These are phyloP conservation scores for Candida lessepsii DNA, from an alignment of 805 yeast genomes.

Conservation along the genomic window DNA sequence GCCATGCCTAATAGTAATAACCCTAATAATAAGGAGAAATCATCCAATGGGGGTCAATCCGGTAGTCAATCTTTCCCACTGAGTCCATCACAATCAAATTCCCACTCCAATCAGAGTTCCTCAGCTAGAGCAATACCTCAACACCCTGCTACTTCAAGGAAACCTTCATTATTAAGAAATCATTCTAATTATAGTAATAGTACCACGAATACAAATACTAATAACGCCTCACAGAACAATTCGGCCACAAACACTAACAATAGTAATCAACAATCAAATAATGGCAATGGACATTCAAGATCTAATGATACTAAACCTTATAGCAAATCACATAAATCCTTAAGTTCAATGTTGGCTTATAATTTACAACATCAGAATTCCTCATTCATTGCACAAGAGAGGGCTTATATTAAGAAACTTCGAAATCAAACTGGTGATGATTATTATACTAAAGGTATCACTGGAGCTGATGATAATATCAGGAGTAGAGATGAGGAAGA, in stretches of 20 bases:
- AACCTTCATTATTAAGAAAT: conserved; percentile 17
- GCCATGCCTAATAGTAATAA: conserved; percentile 10
- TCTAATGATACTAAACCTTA: conserved; percentile 10
- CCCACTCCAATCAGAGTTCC: neutral
- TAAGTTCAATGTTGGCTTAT: conserved; percentile 17
- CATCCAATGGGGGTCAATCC: conserved; percentile 8
- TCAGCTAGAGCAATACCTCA: conserved; percentile 9
- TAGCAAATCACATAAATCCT: conserved; percentile 11
- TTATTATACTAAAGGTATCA: conserved; percentile 67
- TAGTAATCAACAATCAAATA: neutral
- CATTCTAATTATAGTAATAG: conserved; percentile 14
- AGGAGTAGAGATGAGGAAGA: conserved; percentile 28
- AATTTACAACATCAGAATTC: conserved; percentile 18
- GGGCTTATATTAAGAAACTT: conserved; percentile 60
- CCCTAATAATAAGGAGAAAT: neutral
- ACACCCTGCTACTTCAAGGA: conserved; percentile 14
- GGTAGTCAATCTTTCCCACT: conserved; percentile 4
- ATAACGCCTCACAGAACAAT: neutral
- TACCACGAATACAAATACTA: neutral
- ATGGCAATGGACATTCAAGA: conserved; percentile 11
- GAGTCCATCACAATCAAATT: neutral
- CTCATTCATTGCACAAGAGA: conserved; percentile 59
- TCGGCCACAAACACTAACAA: neutral
- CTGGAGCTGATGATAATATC: conserved; percentile 34
- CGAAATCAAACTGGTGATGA: conserved; percentile 64